Evolutionary conservation across 192 early-diverging fungal genomes (phyloP).

Genomic region (Coemansia sp.): DNA sequence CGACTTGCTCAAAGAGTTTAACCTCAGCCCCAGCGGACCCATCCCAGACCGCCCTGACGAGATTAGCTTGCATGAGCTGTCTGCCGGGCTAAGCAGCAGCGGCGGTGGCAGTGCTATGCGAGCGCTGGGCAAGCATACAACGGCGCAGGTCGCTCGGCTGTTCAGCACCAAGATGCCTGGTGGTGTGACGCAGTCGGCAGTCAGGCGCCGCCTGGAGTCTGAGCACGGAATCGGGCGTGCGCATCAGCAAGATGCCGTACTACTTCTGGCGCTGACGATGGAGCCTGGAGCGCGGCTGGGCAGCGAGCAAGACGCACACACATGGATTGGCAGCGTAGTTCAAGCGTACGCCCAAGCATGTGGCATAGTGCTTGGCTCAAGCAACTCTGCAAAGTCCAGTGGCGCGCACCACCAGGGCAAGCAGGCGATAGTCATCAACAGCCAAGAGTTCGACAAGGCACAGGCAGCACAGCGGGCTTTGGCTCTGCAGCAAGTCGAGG

Average conservation of each 20-base stretch:
- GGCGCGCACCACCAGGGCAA: not conserved
- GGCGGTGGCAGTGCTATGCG: conserved; percentile 11
- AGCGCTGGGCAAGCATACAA: conserved; percentile 83
- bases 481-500: conserved; percentile 77
- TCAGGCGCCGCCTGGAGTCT: conserved; percentile 61
- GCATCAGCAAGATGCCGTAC: conserved; percentile 72
- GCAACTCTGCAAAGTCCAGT: conserved; percentile 15
- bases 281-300: conserved; percentile 81
- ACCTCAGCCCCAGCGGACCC: conserved; percentile 62
- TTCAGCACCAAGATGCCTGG: conserved; percentile 92
- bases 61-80: conserved; percentile 80
- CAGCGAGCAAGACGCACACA: conserved; percentile 72
- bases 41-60: conserved; percentile 91
- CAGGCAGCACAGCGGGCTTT: conserved; percentile 71
- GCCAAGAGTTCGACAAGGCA: conserved; percentile 79
- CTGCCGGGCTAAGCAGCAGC: conserved; percentile 62
- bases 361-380: conserved; percentile 56
- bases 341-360: conserved; percentile 71
- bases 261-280: conserved; percentile 78
- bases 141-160: conserved; percentile 76
- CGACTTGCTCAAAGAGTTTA: conserved; percentile 91
- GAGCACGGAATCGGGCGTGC: conserved; percentile 63
- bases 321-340: conserved; percentile 74
- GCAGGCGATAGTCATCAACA: conserved; percentile 71
- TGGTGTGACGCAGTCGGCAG: conserved; percentile 77